These are phyloP conservation scores for Iberis pinnata DNA, from an alignment of 345 rosid species.

Conservation along the genomic window DNA sequence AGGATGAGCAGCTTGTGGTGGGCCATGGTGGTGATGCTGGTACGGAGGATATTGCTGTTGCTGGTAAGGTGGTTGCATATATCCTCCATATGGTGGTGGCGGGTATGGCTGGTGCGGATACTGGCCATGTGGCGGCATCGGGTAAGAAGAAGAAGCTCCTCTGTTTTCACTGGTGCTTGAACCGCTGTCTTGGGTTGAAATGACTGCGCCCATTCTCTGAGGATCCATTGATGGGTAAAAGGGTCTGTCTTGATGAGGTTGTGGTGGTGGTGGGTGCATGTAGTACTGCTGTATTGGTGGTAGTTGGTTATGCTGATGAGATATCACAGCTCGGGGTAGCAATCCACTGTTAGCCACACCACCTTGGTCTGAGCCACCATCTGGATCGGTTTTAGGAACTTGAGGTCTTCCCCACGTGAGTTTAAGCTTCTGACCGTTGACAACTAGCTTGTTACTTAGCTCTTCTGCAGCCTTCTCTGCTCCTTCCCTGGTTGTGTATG, in stretches of 20 bases:
- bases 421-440: constrained; percentile 78
- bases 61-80: constrained; percentile 64
- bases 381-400: constrained; percentile 59
- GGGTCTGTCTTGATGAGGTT: constrained; percentile 44
- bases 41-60: constrained; percentile 62
- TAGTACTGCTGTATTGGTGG: constrained; percentile 54
- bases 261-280: constrained; percentile 48
- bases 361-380: constrained; percentile 42
- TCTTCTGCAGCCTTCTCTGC: constrained; percentile 95
- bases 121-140: constrained; percentile 29
- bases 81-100: constrained; percentile 44
- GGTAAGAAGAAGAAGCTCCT: constrained; percentile 43
- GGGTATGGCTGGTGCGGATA: constrained; percentile 34
- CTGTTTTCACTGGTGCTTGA: constrained; percentile 43
- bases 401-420: constrained; percentile 95
- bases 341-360: constrained; percentile 58
- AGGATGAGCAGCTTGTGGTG: constrained; percentile 32
- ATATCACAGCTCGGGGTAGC: constrained; percentile 73
- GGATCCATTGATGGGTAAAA: constrained; percentile 93
- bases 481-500: constrained; percentile 87
- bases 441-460: constrained; percentile 78
- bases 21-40: constrained; percentile 35
- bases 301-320: constrained; percentile 76
- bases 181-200: constrained; percentile 50
- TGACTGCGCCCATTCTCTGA: constrained; percentile 88